phyloP scores from a whole-genome alignment of 345 rosid species.

The Conringia planisiliqua region DNA sequence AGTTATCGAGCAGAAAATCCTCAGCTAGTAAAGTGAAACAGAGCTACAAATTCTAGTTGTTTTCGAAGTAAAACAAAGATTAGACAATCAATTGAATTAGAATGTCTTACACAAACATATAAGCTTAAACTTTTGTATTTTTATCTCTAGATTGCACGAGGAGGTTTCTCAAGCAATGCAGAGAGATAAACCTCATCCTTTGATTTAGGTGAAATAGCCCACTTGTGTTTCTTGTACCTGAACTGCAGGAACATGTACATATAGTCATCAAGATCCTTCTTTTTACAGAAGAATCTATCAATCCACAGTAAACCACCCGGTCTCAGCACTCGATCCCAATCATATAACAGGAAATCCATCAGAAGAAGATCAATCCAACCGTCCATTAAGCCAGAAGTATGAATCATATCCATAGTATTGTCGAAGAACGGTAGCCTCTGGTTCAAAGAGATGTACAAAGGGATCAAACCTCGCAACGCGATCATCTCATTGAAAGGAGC shows the following conservation, averaged over 20 bases:
- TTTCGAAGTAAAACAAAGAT: neutral
- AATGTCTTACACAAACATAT: neutral
- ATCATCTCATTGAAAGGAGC: constrained; percentile 89
- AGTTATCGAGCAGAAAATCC: neutral
- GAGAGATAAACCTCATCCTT: constrained; percentile 70
- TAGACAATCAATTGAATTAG: constrained; percentile 3
- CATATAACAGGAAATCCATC: constrained; percentile 78
- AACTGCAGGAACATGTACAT: constrained; percentile 91
- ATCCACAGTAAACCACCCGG: constrained; percentile 91
- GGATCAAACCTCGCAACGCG: constrained; percentile 76
- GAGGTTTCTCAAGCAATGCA: constrained; percentile 85
- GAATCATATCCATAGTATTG: constrained; percentile 86
- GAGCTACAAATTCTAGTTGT: constrained; percentile 1
- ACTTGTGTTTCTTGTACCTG: constrained; percentile 81
- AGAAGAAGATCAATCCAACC: constrained; percentile 76
- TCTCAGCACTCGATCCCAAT: constrained; percentile 83
- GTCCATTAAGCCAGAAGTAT: constrained; percentile 64
- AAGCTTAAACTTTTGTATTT: neutral
- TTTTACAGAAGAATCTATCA: constrained; percentile 70
- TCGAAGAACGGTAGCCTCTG: constrained; percentile 89
- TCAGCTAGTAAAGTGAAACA: constrained; percentile 4
- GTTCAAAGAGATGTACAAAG: constrained; percentile 64
- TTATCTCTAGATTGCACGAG: constrained; percentile 54
- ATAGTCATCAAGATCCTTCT: constrained; percentile 75
- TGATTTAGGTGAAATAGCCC: constrained; percentile 70